A percentile compares a stretch with the other conserved stretches of the same genome.
Conservation (phyloP, 305 asterid species). For the Withania somnifera region DNA sequence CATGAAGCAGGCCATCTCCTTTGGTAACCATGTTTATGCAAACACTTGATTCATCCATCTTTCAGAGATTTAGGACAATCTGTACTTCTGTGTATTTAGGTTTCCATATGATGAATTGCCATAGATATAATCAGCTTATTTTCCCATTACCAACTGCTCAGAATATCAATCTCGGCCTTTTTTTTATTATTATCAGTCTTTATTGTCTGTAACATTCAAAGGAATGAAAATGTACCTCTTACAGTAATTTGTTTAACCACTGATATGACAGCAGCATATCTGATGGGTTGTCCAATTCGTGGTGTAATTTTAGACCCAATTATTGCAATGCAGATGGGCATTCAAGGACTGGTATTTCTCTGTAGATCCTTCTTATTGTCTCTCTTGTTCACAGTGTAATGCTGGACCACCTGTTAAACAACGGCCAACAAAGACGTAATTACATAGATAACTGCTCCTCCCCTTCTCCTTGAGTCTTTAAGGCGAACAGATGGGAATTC, state of each 20-base stretch:
- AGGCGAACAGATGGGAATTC: background rate
- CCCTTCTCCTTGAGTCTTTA: background rate
- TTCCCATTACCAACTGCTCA: background rate
- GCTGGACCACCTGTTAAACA: background rate
- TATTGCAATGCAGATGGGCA: constrained; percentile 90
- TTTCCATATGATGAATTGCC: background rate
- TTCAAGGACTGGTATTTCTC: constrained; percentile 82
- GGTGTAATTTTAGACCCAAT: constrained; percentile 91
- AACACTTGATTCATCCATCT: background rate
- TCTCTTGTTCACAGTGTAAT: background rate
- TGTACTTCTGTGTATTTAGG: background rate
- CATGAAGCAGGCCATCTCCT: constrained; percentile 99
- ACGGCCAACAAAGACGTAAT: background rate
- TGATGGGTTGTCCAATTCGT: constrained; percentile 94
- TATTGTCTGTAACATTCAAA: background rate
- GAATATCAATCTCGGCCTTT: background rate
- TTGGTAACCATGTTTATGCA: constrained; percentile 36
- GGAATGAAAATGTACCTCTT: background rate
- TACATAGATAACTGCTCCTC: background rate
- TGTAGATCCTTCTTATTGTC: background rate
- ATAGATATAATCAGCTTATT: background rate
- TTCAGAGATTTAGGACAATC: background rate
- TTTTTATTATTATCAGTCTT: background rate
- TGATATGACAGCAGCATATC: constrained; percentile 57
- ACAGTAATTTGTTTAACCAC: background rate